Evolutionary conservation across 768 basidiomycete species (phyloP), one percentile per base, ranked within the genome.

Genomic region (Pseudohyphozyma bogoriensis): DNA sequence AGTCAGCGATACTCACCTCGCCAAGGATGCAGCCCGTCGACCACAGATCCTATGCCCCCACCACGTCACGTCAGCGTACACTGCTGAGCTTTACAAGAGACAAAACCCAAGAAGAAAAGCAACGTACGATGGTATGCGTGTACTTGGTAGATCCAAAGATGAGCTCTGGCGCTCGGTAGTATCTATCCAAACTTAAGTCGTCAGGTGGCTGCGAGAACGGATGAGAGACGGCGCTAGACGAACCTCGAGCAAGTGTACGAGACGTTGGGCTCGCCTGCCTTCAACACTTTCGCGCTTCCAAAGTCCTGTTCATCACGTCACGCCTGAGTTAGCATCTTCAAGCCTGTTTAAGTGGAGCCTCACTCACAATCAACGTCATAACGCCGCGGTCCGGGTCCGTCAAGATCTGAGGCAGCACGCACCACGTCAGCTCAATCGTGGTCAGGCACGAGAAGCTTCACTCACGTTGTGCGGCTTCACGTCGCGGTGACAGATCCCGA

Each of bases 381-480:
- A 54, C 28, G 18, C 53, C 53, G 16, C 28, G 42, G 16, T 44
- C 39, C 9, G 53, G 53, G 29, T n/a, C 47, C 33, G 31, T 50
- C 15, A 26, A 49, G 13, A 20, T 9, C 18, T 15, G 16, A 5
- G 40, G 18, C 40, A 42, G 18, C 40, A n/a, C 18, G 24, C 45
- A 10, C 37, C 37, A 10, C 18, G 18, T 46, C 4, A 20, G 45
- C 13, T 4, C 5, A 5, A 42, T 20, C 12, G 45, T 12, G 22
- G 36, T 7, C 18, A 31, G 24, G 28, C 26, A 45, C 26, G 12
- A 15, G 26, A 12, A 39, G 24, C 8, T 31, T 7, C 24, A 50
- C 47, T 97, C 95, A 99, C 77, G 75, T 99, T 99, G 82, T 99
- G 95, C 9, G 95, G 95, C 77, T 99, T 97, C 81, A 99, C 93